Percentiles rank a stretch among this genome's conserved stretches.
phyloP scores from a whole-genome alignment of 1,139 yeast species.

The Suhomyces chickasaworum region DNA sequence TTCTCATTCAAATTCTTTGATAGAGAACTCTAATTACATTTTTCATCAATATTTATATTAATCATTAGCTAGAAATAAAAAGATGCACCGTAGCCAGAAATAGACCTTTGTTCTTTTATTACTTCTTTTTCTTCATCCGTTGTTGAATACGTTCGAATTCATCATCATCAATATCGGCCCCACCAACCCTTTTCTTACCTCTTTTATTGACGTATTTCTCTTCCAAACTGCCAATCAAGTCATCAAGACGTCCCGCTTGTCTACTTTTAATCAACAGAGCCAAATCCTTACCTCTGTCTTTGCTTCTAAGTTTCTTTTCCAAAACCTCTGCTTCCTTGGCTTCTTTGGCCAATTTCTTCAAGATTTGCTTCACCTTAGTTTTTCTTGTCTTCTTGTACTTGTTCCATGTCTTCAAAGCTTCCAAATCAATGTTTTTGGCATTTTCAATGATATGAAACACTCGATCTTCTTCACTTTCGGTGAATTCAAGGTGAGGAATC shows the following conservation, averaged over 20 bases:
- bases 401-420: conserved; percentile 48
- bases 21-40: too few relatives aligned
- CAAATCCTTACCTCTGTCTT: conserved; percentile 43
- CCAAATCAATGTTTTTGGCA: conserved; percentile 30
- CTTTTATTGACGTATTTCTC: conserved; percentile 51
- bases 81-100: background rate
- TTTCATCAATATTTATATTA: background rate
- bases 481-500: conserved; percentile 74
- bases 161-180: conserved; percentile 36
- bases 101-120: background rate
- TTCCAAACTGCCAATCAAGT: conserved; percentile 53
- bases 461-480: conserved; percentile 61
- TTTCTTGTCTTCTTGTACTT: conserved; percentile 52
- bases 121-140: conserved; percentile 19
- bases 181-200: conserved; percentile 35
- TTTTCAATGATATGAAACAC: conserved; percentile 53
- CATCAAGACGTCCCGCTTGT: conserved; percentile 46
- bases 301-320: conserved; percentile 51
- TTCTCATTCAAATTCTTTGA: too few relatives aligned
- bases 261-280: conserved; percentile 52
- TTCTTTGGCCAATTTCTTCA: conserved; percentile 55
- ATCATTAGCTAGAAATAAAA: conserved; percentile 3
- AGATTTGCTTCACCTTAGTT: conserved; percentile 47
- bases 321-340: conserved; percentile 70
- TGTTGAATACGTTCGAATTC: conserved; percentile 43